phyloP scores from a whole-genome alignment of 2,329 filamentous ascomycete species.

The Catunica adiposa region DNA sequence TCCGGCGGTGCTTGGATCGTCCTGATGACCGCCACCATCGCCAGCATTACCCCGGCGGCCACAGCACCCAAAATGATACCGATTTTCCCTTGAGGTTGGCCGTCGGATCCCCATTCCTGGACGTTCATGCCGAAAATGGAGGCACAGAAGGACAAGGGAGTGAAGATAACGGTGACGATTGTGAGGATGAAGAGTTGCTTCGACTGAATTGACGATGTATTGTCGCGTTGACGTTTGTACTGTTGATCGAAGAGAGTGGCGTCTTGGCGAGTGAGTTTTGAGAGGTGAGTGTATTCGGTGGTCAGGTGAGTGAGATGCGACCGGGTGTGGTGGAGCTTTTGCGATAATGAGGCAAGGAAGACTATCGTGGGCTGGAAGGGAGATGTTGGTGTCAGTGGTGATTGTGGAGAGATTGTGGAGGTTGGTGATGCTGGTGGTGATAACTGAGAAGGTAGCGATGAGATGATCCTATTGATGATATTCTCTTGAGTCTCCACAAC shows the following conservation, averaged over 20 bases:
- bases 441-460: too few relatives aligned
- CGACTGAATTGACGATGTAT: not conserved
- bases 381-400: too few relatives aligned
- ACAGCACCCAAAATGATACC: not conserved
- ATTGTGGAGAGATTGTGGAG: too few relatives aligned
- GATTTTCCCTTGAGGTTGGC: not conserved
- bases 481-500: not conserved
- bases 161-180: conserved; percentile 1
- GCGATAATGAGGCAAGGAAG: too few relatives aligned
- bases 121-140: conserved; percentile 3
- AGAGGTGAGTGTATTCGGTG: not conserved
- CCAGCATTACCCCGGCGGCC: not conserved
- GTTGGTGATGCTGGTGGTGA: not conserved
- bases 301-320: not conserved
- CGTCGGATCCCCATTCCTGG: not conserved
- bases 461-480: not conserved
- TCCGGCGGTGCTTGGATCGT: not conserved
- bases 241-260: not conserved
- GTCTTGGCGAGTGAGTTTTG: not conserved
- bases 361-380: not conserved
- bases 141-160: conserved; percentile 1
- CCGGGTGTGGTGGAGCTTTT: not conserved
- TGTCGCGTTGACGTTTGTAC: not conserved
- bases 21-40: not conserved
- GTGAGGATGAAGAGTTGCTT: conserved; percentile 1